Percentiles rank a stretch among this genome's conserved stretches.
These are phyloP conservation scores for Elaeis guineensis DNA, from an alignment of 176 grass and related monocot genomes.

Conservation along the genomic window DNA sequence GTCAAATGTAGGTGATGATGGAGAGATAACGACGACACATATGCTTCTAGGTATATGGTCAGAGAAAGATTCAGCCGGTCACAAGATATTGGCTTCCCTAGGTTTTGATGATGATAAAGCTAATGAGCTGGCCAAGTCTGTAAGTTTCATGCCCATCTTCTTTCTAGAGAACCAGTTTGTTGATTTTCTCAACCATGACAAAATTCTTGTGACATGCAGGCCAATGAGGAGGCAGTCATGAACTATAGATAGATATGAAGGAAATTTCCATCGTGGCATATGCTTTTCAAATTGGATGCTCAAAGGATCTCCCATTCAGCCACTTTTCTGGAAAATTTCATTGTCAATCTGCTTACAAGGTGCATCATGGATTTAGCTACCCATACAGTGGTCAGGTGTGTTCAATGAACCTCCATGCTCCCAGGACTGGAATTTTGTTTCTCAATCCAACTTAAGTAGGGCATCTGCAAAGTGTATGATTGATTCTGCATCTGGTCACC, in stretches of 20 bases:
- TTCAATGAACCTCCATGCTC: too few species aligned
- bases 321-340: too few species aligned
- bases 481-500: too few species aligned
- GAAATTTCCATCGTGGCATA: too few species aligned
- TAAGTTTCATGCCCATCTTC: conserved; percentile 24
- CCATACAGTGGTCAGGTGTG: too few species aligned
- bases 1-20: conserved; percentile 33
- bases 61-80: conserved; percentile 65
- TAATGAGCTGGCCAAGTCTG: conserved; percentile 47
- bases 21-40: conserved; percentile 74
- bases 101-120: conserved; percentile 79
- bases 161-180: background rate
- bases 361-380: too few species aligned
- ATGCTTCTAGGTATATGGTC: conserved; percentile 83
- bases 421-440: too few species aligned
- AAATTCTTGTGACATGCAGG: background rate
- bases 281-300: too few species aligned
- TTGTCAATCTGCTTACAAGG: too few species aligned
- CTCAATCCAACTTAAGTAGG: too few species aligned
- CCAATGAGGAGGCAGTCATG: background rate
- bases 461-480: too few species aligned
- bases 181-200: background rate
- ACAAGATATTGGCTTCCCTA: conserved; percentile 63
- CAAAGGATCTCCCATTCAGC: too few species aligned
- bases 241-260: conserved; percentile 1